Evolutionary conservation across 129 eudicot genomes (phyloP), one percentile per base, ranked within the genome.

Genomic region (Saussurea involucrata): DNA sequence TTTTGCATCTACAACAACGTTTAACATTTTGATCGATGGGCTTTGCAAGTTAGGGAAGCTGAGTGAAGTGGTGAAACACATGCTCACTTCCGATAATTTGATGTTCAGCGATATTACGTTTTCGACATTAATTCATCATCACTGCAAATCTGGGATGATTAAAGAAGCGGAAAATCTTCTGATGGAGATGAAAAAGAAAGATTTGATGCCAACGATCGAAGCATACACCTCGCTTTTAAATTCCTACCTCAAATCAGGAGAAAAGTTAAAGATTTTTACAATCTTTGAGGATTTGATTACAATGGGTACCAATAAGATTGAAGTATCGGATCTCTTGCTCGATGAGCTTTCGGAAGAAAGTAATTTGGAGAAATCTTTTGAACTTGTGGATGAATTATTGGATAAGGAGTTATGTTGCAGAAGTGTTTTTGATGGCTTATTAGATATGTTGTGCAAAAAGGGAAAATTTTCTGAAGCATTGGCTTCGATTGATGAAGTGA

Each of bases 401-500:
- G 81, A 66, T 24, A 81, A 83, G 65, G 86, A 87, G 69, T 42
- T 84, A 12, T 75, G 85, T 69, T 79, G 63, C 15, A 34, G 31
- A 58, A 78, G 65, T 24, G 28, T 60, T 58, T 78, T 33, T 60
- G 71, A 69, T 68, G 63, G 63, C 34, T 58, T 68, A 25, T n/a
- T 78, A 34, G 40, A 77, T 53, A 32, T 33, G 58, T 77, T 69
- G 0, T 78, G 76, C 49, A 28, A 69, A 70, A 78, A 69, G 63
- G 82, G 63, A 6, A 79, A 71, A 20, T 64, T 71, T 58, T 78
- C 81, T 44, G 84, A 82, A 76, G 74, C 86, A 20, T 67, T 84
- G 77, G 29, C 24, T 60, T 76, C 84, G 15, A 83, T 87, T 33
- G 84, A 86, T 78, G 75, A 81, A 75, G 83, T 92, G 85, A 87